Base-by-base conservation (phyloP, 495 filamentous ascomycete species). In the Aspergillus coremiiformis region DNA sequence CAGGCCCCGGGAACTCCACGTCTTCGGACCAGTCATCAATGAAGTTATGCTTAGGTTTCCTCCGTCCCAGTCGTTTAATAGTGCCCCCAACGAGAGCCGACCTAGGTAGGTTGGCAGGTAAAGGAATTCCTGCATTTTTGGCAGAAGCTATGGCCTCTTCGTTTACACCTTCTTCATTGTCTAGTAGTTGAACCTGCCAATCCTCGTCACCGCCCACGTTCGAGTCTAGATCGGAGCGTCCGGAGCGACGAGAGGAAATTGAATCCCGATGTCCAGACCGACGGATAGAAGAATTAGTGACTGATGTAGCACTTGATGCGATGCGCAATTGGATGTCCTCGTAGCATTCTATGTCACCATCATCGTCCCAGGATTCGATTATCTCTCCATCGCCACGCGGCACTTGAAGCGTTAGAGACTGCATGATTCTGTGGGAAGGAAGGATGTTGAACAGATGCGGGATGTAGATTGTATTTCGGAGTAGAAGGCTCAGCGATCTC, bases 51-150 rank as follows among this genome's bases (percentile, higher is more conserved):
- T 83, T 86, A 39, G 83, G 78, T 57, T 89, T 93, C 60, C 84
- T 84, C 57, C 83, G 86, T 41, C 90, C 90, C 6, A 98, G 75
- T 62, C 90, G 76, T 73, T 95, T 96, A 64, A 98, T 98, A 10
- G 90, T 90, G 43, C 93, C 93, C 39, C 92, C 93, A 57, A 95
- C 77, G 37, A 98, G 76, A 44, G 93, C 93, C n/a, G 92, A 95
- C 20, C 85, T 80, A n/a, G 93, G 90, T 12, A 97, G 84, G 63
- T 92, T 90, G 22, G 78, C 72, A 15, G 93, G 93, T 55, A 98
- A 84, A 23, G 93, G 92, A 47, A 98, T 96, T 44, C 93, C 93
- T 21, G 89, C 92, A 57, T 83, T 84, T 53, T 84, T 84, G 35
- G 90, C 93, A 4, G 89, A 88, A 15, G 85, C 81, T 59, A 98